A percentile compares a stretch with the other conserved stretches of the same genome.
Evolutionary conservation across 495 filamentous ascomycete genomes (phyloP).

Genomic region (Amniculicola lignicola): DNA sequence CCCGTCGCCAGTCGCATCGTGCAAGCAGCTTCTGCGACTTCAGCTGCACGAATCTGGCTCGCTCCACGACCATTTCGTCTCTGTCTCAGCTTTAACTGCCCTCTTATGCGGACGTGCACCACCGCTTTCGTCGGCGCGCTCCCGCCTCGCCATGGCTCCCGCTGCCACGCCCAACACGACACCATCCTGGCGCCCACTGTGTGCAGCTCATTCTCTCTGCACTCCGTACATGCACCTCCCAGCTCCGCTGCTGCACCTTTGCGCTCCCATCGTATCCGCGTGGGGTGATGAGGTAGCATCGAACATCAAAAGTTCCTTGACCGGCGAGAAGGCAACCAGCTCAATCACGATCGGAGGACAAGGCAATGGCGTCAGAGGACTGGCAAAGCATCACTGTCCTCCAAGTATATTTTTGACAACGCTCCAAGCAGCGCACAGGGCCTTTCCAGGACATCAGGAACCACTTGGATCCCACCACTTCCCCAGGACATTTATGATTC

Average conservation of each 20-base stretch:
- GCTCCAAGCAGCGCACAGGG: no score
- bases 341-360: neutral
- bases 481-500: no score
- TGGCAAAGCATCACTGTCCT: no score
- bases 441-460: no score
- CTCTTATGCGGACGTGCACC: neutral
- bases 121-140: neutral
- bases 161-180: neutral
- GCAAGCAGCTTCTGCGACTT: slow-evolving; percentile 1
- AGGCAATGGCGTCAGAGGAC: no score
- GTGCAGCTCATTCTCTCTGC: neutral
- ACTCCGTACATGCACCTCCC: neutral
- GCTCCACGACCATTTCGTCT: neutral
- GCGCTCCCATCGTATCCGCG: slow-evolving; percentile 2
- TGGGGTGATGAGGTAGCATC: slow-evolving; percentile 6
- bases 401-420: no score
- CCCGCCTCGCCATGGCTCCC: slow-evolving; percentile 5
- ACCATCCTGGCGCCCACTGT: no score
- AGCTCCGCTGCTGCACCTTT: neutral
- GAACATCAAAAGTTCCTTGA: neutral
- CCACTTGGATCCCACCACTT: no score
- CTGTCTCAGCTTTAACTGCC: neutral
- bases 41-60: neutral
- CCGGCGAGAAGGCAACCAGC: neutral
- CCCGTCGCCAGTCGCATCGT: slow-evolving; percentile 12